Evolutionary conservation across 805 yeast species (phyloP).

Genomic region (Cyberlindnera maritima): DNA sequence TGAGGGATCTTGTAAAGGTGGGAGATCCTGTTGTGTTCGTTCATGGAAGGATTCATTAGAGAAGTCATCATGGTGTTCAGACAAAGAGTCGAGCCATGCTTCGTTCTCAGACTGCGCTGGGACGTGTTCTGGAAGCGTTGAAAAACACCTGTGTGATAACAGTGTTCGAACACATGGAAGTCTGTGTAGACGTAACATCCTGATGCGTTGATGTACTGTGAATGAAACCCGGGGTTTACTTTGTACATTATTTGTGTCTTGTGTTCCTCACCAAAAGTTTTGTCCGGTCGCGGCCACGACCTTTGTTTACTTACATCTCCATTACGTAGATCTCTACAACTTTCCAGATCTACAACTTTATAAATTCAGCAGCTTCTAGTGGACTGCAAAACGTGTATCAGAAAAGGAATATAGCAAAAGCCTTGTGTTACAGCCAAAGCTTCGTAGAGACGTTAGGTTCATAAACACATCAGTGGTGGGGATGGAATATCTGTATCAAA

Average conservation of each 20-base stretch:
- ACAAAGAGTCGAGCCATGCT: conserved; percentile 34
- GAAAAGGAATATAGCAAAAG: background rate
- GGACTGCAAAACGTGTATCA: too few species aligned
- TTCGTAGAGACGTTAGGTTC: background rate
- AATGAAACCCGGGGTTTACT: too few species aligned
- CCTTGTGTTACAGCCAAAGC: background rate
- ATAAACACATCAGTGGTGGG: background rate
- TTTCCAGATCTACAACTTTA: too few species aligned
- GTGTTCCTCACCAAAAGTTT: too few species aligned
- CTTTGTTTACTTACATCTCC: too few species aligned
- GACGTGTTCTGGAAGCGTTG: conserved; percentile 33
- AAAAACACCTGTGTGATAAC: background rate
- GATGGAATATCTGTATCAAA: conserved; percentile 1
- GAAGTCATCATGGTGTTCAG: background rate
- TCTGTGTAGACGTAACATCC: background rate
- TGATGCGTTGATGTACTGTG: too few species aligned
- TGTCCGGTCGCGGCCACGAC: too few species aligned
- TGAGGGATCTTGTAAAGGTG: background rate
- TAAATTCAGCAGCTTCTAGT: too few species aligned
- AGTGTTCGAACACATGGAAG: background rate
- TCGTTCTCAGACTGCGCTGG: conserved; percentile 43
- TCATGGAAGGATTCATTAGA: conserved; percentile 5
- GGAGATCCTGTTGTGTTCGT: background rate
- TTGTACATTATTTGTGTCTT: too few species aligned
- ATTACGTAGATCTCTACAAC: too few species aligned